Evolutionary conservation across 257 asterid species (phyloP), one percentile per base, ranked within the genome.

Genomic region (Ligustrum vulgare): DNA sequence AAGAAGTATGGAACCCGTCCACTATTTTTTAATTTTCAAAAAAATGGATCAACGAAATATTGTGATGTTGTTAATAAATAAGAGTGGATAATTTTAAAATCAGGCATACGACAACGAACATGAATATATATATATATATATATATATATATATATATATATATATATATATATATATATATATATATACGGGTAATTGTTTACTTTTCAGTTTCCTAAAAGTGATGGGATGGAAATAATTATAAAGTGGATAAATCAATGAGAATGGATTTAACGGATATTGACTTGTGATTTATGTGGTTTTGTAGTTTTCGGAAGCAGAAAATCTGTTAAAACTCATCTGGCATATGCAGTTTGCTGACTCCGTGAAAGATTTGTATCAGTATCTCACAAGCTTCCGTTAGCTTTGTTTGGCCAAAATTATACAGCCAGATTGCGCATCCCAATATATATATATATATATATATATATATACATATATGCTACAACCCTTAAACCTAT

Each of bases 391-490:
- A 84, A 73, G 81, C 74, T 81, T 81, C 87, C 86, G 91, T 87
- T 89, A 87, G 81, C 77, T 73, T 81, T 89, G 94, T 87, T 92
- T 83, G 87, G 79, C 77, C 65, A 65, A 74, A 47, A 65, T 43
- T 20, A 56, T 25, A 72, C 80, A 78, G 76, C 70, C 72, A 72
- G 72, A 15, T 15, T 45, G 20, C 45, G 16, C 64, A 56, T 32
- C 64, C 64, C 64, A 0, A 28, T 28, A 28, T 28, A 28, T 28
- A 28, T 28, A 28, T 28, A 28, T 28, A 28, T 28, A 28, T 28
- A 28, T n/a, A n/a, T n/a, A n/a, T n/a, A n/a, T n/a, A n/a, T n/a
- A n/a, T n/a, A n/a, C n/a, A n/a, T 45, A 45, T 45, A 45, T 45
- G 20, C 56, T 45, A n/a, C 56, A 45, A 15, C 56, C 56, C 4